A percentile compares a stretch with the other conserved stretches of the same genome.
These are phyloP conservation scores for Solanum peruvianum DNA, from an alignment of 257 asterid genomes.

Conservation along the genomic window DNA sequence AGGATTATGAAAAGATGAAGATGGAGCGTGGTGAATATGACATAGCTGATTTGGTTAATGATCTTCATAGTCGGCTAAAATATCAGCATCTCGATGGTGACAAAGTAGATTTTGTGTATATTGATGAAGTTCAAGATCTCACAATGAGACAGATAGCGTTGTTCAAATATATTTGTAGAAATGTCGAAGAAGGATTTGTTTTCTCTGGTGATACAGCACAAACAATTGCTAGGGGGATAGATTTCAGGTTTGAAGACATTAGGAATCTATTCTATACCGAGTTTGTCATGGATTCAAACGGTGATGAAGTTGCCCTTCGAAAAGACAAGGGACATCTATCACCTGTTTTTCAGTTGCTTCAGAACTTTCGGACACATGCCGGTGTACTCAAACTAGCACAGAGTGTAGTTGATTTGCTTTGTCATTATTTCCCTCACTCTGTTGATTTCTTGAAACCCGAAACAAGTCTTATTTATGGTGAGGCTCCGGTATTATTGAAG, in stretches of 20 bases:
- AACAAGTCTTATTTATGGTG: slow-evolving; percentile 50
- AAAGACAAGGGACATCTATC: slow-evolving; percentile 39
- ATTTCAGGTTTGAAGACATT: slow-evolving; percentile 60
- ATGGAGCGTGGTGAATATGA: slow-evolving; percentile 41
- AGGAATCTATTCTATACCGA: slow-evolving; percentile 44
- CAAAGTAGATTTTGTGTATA: slow-evolving; percentile 60
- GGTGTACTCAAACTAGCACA: slow-evolving; percentile 58
- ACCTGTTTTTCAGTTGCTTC: slow-evolving; percentile 28
- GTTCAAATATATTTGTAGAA: slow-evolving; percentile 40
- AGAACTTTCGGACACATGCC: slow-evolving; percentile 60
- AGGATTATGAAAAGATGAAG: slow-evolving; percentile 55
- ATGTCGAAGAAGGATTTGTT: slow-evolving; percentile 50
- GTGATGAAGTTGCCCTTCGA: slow-evolving; percentile 5
- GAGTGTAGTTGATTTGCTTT: slow-evolving; percentile 45
- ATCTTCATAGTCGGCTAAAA: slow-evolving; percentile 40
- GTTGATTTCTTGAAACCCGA: slow-evolving; percentile 46
- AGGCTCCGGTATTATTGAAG: slow-evolving; percentile 48
- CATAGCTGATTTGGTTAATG: slow-evolving; percentile 50
- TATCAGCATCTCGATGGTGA: slow-evolving; percentile 24
- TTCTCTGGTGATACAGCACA: slow-evolving; percentile 71
- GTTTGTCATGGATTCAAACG: slow-evolving; percentile 22
- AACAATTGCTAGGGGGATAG: slow-evolving; percentile 54
- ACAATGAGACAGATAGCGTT: slow-evolving; percentile 50
- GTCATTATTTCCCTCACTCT: slow-evolving; percentile 41
- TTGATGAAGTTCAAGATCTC: slow-evolving; percentile 72